These are phyloP conservation scores for Hypoxylon rickii DNA, from an alignment of 495 filamentous ascomycete genomes.

Conservation along the genomic window DNA sequence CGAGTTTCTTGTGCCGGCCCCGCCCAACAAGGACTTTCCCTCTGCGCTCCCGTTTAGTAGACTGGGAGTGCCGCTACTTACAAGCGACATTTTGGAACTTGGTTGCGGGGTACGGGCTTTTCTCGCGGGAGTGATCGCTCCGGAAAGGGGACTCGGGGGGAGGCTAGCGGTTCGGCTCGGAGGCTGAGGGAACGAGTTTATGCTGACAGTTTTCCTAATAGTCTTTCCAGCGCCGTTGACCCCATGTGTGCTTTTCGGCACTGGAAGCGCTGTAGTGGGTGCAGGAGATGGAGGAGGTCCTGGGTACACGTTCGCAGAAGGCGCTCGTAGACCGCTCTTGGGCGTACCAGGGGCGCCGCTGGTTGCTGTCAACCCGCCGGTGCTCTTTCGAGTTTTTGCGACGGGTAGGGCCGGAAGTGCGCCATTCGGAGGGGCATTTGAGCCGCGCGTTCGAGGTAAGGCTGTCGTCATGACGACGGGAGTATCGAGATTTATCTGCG, in stretches of 20 bases:
- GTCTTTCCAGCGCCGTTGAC: constrained; percentile 61
- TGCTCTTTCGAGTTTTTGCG: constrained; percentile 71
- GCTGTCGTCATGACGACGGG: constrained; percentile 59
- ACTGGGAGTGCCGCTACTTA: constrained; percentile 65
- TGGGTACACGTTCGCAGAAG: constrained; percentile 55
- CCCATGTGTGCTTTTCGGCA: constrained; percentile 54
- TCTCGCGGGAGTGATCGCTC: constrained; percentile 44
- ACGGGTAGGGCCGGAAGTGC: constrained; percentile 72
- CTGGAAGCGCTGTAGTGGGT: constrained; percentile 54
- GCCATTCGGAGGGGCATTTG: constrained; percentile 65
- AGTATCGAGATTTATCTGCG: constrained; percentile 16
- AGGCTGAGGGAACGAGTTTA: constrained; percentile 90
- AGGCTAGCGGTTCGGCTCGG: constrained; percentile 64
- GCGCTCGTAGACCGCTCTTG: constrained; percentile 63
- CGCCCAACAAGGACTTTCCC: constrained; percentile 67
- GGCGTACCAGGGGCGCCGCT: constrained; percentile 54
- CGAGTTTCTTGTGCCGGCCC: constrained; percentile 62
- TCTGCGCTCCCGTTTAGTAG: constrained; percentile 80
- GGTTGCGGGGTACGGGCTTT: constrained; percentile 45
- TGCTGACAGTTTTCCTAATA: constrained; percentile 85
- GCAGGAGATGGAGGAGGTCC: constrained; percentile 51
- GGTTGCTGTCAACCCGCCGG: constrained; percentile 50
- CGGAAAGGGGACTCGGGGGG: constrained; percentile 64
- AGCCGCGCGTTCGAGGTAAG: constrained; percentile 66
- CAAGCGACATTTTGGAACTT: constrained; percentile 44